Evolutionary conservation across 148 eudicot genomes (phyloP).

Genomic region (Fallopia convolvulus): DNA sequence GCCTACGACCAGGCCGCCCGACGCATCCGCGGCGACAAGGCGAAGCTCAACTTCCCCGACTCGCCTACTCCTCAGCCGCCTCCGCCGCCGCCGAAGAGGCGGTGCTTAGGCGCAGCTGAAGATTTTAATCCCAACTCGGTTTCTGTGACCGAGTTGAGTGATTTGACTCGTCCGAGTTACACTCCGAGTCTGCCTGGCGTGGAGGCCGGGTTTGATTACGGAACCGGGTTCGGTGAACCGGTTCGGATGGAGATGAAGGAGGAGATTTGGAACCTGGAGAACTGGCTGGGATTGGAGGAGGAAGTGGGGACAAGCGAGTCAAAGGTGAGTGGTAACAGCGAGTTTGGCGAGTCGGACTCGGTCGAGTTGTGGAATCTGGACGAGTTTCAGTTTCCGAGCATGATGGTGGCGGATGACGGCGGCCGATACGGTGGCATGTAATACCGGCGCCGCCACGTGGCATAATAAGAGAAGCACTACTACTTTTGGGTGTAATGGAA

Average conservation of each 20-base stretch:
- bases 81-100: conserved; percentile 18
- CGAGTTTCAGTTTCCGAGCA: conserved; percentile 11
- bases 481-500: neutral
- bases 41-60: conserved; percentile 81
- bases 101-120: conserved; percentile 5
- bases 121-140: neutral
- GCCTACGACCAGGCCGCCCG: conserved; percentile 80
- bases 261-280: conserved; percentile 1
- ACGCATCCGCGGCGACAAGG: conserved; percentile 78
- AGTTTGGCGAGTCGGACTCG: conserved; percentile 1
- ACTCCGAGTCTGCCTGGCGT: conserved; percentile 11
- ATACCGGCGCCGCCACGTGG: neutral
- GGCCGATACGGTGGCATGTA: neutral
- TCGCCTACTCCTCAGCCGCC: neutral
- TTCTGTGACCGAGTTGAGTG: conserved; percentile 13
- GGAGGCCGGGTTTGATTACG: neutral
- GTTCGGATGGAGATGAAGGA: neutral
- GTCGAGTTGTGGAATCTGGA: conserved; percentile 6
- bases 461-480: neutral
- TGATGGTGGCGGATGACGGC: neutral
- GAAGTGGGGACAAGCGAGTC: conserved; percentile 5
- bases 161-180: conserved; percentile 16
- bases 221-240: neutral
- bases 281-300: conserved; percentile 1
- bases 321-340: neutral